Evolutionary conservation across 2,329 filamentous ascomycete species (phyloP).

Genomic region (Stemphylium beticola): DNA sequence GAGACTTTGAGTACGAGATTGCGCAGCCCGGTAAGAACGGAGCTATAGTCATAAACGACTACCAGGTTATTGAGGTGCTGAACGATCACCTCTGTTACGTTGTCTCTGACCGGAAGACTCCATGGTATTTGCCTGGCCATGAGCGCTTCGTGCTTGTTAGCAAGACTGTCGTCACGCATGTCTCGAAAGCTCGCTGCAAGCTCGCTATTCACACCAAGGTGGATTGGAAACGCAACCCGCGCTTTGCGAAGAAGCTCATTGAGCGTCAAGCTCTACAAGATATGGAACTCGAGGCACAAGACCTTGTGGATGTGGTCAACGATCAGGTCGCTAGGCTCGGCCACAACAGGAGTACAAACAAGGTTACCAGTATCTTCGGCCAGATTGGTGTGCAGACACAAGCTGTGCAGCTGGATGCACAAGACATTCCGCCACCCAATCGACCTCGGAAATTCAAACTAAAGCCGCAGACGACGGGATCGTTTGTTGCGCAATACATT

Average conservation of each 20-base stretch:
- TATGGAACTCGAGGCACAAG: conserved; percentile 72
- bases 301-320: conserved; percentile 75
- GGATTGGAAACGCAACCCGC: conserved; percentile 73
- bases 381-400: conserved; percentile 73
- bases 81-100: conserved; percentile 69
- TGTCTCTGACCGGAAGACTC: conserved; percentile 66
- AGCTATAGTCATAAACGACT: conserved; percentile 70
- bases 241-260: conserved; percentile 57
- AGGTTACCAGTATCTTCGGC: conserved; percentile 80
- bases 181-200: conserved; percentile 90
- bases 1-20: conserved; percentile 82
- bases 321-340: conserved; percentile 80
- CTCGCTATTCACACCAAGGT: conserved; percentile 85
- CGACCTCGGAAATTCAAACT: conserved; percentile 48
- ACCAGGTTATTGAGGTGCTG: conserved; percentile 78
- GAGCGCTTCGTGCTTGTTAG: conserved; percentile 80
- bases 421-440: conserved; percentile 47
- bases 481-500: conserved; percentile 74
- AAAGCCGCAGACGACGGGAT: conserved; percentile 65
- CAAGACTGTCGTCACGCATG: conserved; percentile 92
- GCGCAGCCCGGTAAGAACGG: conserved; percentile 53
- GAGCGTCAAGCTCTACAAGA: conserved; percentile 75
- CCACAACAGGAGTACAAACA: conserved; percentile 74
- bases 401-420: conserved; percentile 55
- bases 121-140: conserved; percentile 86